These are phyloP conservation scores for Ophiocordyceps polyrhachis-furcata DNA, from an alignment of 2,329 filamentous ascomycete species.

Conservation along the genomic window DNA sequence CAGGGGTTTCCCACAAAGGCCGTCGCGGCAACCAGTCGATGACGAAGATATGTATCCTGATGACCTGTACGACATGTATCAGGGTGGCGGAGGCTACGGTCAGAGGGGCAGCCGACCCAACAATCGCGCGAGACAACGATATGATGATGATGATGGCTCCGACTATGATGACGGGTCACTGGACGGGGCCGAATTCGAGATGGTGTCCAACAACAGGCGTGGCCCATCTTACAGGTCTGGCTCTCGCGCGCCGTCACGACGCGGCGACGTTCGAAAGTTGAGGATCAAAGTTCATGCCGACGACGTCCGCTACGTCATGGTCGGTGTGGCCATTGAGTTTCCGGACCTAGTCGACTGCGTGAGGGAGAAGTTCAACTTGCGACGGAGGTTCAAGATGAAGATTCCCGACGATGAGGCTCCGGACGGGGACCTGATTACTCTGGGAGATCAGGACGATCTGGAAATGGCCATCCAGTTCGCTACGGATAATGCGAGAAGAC, in stretches of 20 bases:
- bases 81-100: constrained; percentile 18
- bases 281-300: constrained; percentile 83
- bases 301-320: constrained; percentile 86
- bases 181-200: constrained; percentile 65
- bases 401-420: constrained; percentile 61
- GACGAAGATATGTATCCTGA: constrained; percentile 45
- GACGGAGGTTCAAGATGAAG: constrained; percentile 71
- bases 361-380: constrained; percentile 68
- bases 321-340: constrained; percentile 54
- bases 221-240: constrained; percentile 26
- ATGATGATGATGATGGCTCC: constrained; percentile 64
- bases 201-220: constrained; percentile 39
- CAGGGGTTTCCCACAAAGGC: constrained; percentile 20
- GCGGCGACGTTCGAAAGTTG: constrained; percentile 56
- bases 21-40: constrained; percentile 22
- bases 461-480: constrained; percentile 66
- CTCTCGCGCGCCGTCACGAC: constrained; percentile 35
- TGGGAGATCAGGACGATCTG: constrained; percentile 90
- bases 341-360: constrained; percentile 62
- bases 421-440: constrained; percentile 82
- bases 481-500: constrained; percentile 49
- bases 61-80: constrained; percentile 50
- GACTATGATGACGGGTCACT: constrained; percentile 52
- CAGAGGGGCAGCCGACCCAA: constrained; percentile 14
- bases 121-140: constrained; percentile 26